phyloP scores from a whole-genome alignment of 2,329 filamentous ascomycete species.

The Trichophyton mentagrophytes region DNA sequence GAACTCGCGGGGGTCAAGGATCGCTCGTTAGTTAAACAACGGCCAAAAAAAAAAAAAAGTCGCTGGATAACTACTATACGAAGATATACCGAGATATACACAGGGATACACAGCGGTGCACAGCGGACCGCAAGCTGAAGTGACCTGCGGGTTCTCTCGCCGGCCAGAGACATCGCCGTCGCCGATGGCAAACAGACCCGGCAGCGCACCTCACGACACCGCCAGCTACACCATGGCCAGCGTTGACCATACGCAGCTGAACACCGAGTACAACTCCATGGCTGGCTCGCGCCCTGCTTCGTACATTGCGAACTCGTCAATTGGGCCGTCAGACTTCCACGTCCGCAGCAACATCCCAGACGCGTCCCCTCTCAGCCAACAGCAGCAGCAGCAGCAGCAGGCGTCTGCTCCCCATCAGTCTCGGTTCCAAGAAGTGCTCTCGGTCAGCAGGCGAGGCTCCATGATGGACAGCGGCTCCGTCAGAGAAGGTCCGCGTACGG shows the following conservation, averaged over 20 bases:
- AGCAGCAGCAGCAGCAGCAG: no score
- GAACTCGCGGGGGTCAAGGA: background rate
- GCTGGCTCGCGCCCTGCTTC: slow-evolving; percentile 31
- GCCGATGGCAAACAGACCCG: slow-evolving; percentile 21
- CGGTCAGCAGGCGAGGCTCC: slow-evolving; percentile 22
- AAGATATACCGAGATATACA: background rate
- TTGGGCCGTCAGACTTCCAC: slow-evolving; percentile 24
- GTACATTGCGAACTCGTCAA: slow-evolving; percentile 24
- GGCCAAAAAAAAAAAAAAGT: background rate
- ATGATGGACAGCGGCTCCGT: slow-evolving; percentile 17
- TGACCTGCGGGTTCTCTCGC: background rate
- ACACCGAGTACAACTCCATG: slow-evolving; percentile 23
- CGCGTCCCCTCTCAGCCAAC: slow-evolving; percentile 15
- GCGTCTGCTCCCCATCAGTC: slow-evolving; percentile 19
- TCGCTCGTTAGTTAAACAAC: background rate
- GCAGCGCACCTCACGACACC: slow-evolving; percentile 28
- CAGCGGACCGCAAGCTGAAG: background rate
- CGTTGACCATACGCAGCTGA: slow-evolving; percentile 20
- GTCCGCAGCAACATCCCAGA: slow-evolving; percentile 24
- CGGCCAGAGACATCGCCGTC: background rate
- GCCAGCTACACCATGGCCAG: slow-evolving; percentile 17
- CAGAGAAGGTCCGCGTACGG: slow-evolving; percentile 14
- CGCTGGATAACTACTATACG: background rate
- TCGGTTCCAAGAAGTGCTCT: slow-evolving; percentile 30
- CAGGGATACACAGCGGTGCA: background rate